A percentile compares a stretch with the other conserved stretches of the same genome.
phyloP scores from a whole-genome alignment of 2,329 filamentous ascomycete species.

The Neoarthrinium moseri region DNA sequence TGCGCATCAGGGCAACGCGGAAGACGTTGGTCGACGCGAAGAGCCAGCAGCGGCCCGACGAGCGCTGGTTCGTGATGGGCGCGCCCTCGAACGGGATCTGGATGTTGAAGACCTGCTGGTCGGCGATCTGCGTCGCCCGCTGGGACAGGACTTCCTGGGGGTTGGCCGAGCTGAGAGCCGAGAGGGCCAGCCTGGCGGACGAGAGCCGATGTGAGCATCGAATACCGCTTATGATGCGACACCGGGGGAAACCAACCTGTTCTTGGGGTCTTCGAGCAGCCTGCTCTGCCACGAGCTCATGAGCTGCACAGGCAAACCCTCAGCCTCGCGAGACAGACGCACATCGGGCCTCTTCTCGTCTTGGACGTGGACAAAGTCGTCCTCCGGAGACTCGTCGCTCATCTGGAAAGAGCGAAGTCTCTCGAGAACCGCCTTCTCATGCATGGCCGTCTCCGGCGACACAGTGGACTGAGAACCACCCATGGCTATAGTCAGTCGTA shows the following conservation, averaged over 20 bases:
- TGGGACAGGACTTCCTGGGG: constrained; percentile 66
- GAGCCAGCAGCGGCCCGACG: constrained; percentile 84
- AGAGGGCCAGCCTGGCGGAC: constrained; percentile 68
- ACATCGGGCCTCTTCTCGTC: constrained; percentile 34
- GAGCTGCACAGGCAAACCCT: constrained; percentile 49
- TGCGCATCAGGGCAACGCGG: constrained; percentile 83
- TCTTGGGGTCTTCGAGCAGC: constrained; percentile 64
- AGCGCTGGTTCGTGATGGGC: constrained; percentile 82
- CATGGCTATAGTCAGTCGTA: constrained; percentile 31
- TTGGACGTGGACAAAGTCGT: constrained; percentile 53
- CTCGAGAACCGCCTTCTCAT: constrained; percentile 45
- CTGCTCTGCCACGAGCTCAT: constrained; percentile 60
- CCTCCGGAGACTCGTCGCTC: constrained; percentile 32
- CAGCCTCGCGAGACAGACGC: constrained; percentile 28
- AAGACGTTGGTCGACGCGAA: constrained; percentile 92
- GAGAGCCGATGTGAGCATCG: too few relatives aligned
- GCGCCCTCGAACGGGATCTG: constrained; percentile 78
- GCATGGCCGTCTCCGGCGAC: constrained; percentile 21
- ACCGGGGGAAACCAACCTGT: constrained; percentile 45
- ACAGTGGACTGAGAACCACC: constrained; percentile 43
- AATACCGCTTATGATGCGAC: too few relatives aligned
- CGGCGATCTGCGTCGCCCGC: constrained; percentile 59
- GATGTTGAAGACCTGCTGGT: constrained; percentile 81
- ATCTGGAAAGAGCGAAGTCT: constrained; percentile 44
- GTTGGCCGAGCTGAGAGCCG: constrained; percentile 67